Base-by-base conservation (phyloP, 768 basidiomycete genomes). In the Hemileccinum rubropunctum region DNA sequence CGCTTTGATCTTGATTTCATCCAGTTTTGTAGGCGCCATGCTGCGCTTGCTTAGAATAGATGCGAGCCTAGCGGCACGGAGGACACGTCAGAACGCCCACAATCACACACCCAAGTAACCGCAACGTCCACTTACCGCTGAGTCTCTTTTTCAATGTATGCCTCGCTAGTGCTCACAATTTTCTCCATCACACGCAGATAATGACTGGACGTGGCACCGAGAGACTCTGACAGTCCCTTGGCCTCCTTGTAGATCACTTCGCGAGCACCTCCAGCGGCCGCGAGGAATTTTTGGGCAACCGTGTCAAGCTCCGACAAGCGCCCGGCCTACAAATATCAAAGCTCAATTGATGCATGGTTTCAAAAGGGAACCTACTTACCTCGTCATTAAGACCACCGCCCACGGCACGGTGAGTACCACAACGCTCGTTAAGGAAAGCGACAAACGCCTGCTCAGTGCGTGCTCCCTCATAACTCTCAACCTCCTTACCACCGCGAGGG, bases 121-220 rank as follows among this genome's bases (percentile, higher is more conserved):
- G 21, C 15, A 44, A 12, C 5, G 17, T n/a, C 15, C 17, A 59
- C 77, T 61, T 59, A 95, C 91, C 95, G 82, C 60, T 80, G 82
- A 28, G 80, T 71, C 71, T 99, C 97, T 73, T 95, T 95, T 64
- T 82, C 78, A 47, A 95, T 61, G 72, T 95, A 98, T 32, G 68
- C 79, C 58, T 85, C 84, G 26, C 82, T 76, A 42, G 82, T 79
- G 51, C 78, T 82, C 21, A 82, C 71, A 6, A 94, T 74, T 71
- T 95, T 93, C 71, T 91, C 84, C 91, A 98, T 95, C 37, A 93
- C 84, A 52, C 86, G 84, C 50, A 94, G 58, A 69, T 99, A 99
- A 68, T 94, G 88, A 59, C 81, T 78, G 15, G 83, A 80, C 20
- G 76, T 71, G 6, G 64, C 72, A 26, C 82, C 81, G 35, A 78